These are phyloP conservation scores for Tephrocybe sp. DNA, from an alignment of 768 basidiomycete genomes.

Conservation along the genomic window DNA sequence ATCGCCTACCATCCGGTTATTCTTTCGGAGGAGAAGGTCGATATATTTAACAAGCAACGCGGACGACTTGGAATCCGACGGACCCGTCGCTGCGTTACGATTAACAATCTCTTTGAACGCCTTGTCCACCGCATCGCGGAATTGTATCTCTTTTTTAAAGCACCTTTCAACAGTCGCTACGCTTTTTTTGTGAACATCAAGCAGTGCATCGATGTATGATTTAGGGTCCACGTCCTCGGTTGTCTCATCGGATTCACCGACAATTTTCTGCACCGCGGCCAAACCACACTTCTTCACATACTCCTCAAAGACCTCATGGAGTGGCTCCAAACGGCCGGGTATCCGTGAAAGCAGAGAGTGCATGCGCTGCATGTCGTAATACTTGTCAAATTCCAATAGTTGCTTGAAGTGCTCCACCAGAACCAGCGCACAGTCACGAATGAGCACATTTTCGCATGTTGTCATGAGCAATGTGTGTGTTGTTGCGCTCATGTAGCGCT, in stretches of 20 bases:
- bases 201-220: slow-evolving; percentile 87
- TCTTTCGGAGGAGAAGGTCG: slow-evolving; percentile 87
- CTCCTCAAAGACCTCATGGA: slow-evolving; percentile 90
- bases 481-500: slow-evolving; percentile 86
- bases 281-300: slow-evolving; percentile 92
- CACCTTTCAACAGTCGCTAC: slow-evolving; percentile 83
- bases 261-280: slow-evolving; percentile 74
- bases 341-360: slow-evolving; percentile 91
- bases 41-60: slow-evolving; percentile 92
- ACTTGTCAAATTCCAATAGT: slow-evolving; percentile 89
- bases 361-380: slow-evolving; percentile 94
- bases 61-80: slow-evolving; percentile 84
- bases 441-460: slow-evolving; percentile 91
- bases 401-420: slow-evolving; percentile 95
- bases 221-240: slow-evolving; percentile 82
- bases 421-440: slow-evolving; percentile 76
- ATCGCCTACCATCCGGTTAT: slow-evolving; percentile 93
- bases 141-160: slow-evolving; percentile 91
- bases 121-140: slow-evolving; percentile 90
- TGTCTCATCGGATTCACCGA: slow-evolving; percentile 50
- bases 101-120: slow-evolving; percentile 97
- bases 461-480: slow-evolving; percentile 79
- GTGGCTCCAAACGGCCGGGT: slow-evolving; percentile 83
- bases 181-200: slow-evolving; percentile 92
- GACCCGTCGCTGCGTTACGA: slow-evolving; percentile 83